Base-by-base conservation (phyloP, 139 green algal species). In the Coelastrella sp. region DNA sequence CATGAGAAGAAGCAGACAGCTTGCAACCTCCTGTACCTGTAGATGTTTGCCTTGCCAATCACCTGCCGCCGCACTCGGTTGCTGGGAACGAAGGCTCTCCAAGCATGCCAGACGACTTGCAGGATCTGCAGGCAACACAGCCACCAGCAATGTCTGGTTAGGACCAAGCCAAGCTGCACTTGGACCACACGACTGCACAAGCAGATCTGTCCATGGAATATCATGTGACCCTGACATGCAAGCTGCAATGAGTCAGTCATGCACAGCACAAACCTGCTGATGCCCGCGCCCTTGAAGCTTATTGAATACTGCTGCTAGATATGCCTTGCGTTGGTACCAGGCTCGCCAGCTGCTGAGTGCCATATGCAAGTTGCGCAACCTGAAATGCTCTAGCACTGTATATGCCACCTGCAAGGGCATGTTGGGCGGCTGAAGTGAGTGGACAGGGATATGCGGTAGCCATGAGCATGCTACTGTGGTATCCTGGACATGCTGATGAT, bases 381-480 rank as follows among this genome's bases (percentile, higher is more conserved):
- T 57, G 58, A 90, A 90, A n/a, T 90, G 85, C 17, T 57, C 7
- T 73, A 88, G 10, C 35, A 80, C 84, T 24, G 25, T 8, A 20
- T 27, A 27, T 7, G 84, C 84, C 17, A 88, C 84, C 84, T 88
- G 84, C 84, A 59, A 88, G 25, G 20, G 56, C 79, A 85, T 35
- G 22, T 25, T 24, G 72, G 72, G 8, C 20, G 1, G 74, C 19
- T 20, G 74, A 7, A 78, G 63, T 17, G 63, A 72, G 63, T 14
- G 15, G 63, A 17, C 12, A 72, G 5, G 4, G 15, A 72, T 22
- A 22, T 72, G 12, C 63, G 1, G 15, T 72, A 72, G 12, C 63
- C 63, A 72, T 5, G 35, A 70, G 63, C 63, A 70, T 70, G 14
- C 63, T 70, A 49, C 35, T 49, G 35, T 49, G 35, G 35, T 49